Conservation (phyloP, 495 filamentous ascomycete species). For the Cudoniella acicularis region DNA sequence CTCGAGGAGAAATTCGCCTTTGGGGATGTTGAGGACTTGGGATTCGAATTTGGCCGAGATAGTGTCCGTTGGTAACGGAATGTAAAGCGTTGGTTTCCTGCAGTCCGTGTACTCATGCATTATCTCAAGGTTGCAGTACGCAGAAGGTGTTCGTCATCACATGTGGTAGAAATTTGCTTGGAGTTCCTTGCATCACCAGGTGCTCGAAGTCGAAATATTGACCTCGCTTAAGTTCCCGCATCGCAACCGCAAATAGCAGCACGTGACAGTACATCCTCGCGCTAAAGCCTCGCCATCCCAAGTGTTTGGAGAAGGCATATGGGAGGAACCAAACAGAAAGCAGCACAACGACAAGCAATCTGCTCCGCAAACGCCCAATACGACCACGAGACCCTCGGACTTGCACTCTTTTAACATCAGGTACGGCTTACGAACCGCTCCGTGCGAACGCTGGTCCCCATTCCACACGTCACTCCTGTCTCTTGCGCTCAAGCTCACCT, state of each 20-base stretch:
- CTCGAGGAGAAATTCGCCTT: too few relatives aligned
- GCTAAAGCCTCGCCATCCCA: background rate
- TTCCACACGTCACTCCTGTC: background rate
- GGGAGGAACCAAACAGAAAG: background rate
- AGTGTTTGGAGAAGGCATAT: background rate
- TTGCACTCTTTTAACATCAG: background rate
- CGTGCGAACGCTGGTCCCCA: background rate
- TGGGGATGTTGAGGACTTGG: too few relatives aligned
- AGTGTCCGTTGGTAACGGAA: too few relatives aligned
- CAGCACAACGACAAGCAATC: conserved; percentile 1
- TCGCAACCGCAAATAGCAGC: too few relatives aligned
- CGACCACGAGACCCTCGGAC: background rate
- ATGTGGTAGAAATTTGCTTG: too few relatives aligned
- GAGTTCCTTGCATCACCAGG: background rate
- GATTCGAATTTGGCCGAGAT: too few relatives aligned
- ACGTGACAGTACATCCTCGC: too few relatives aligned
- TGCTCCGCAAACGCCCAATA: background rate
- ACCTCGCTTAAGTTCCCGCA: background rate
- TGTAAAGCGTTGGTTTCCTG: too few relatives aligned
- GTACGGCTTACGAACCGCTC: background rate
- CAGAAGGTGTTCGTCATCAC: too few relatives aligned
- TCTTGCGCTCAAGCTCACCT: background rate
- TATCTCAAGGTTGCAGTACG: too few relatives aligned
- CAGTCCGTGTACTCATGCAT: too few relatives aligned
- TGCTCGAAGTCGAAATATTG: background rate